Base-by-base conservation (phyloP, 352 stramenopile genomes). In the Globisporangium solare region DNA sequence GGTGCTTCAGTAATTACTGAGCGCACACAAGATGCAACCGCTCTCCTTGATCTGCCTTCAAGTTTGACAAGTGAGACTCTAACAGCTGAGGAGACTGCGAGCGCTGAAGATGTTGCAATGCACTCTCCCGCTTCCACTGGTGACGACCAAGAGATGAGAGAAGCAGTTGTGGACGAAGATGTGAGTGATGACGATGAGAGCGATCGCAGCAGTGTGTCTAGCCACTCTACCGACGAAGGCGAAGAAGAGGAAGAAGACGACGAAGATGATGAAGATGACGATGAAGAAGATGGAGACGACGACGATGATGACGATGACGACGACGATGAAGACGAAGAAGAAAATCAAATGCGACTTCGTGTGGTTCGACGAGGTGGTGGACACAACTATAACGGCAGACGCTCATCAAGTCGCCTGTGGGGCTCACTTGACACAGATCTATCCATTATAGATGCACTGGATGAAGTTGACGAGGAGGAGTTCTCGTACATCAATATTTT, bases 381-480 rank as follows among this genome's bases (percentile, higher is more conserved):
- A 43, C 59, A 64, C 37, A 67, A 51, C 43, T 63, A 64, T 8
- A 74, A 35, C 27, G 27, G 46, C 50, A 68, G 73, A 27, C 69
- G 76, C 45, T 51, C 67, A 32, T 70, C 66, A 1, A 80, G 64
- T 57, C 80, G 77, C 20, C 57, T 83, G 7, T 92, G 82, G 82
- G 79, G 80, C 27, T 76, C 81, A n/a, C 55, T 92, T 5, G 83
- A 92, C 31, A 73, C 71, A 2, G 85, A 92, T 46, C 58, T 88
- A 47, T 83, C 78, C 10, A 73, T 79, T 20, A 59, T 87, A n/a
- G 83, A 93, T 65, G 83, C 73, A 10, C 65, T 87, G 21, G 83
- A 93, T 49, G 83, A 93, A 63, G 80, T 89, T 13, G 80, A 93
- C 46, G 83, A 93, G 70, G 79, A 93, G 14, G 80, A 93, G 37